phyloP scores from a whole-genome alignment of 225 moss, liverwort and hornwort species.

The Climacium dendroides region DNA sequence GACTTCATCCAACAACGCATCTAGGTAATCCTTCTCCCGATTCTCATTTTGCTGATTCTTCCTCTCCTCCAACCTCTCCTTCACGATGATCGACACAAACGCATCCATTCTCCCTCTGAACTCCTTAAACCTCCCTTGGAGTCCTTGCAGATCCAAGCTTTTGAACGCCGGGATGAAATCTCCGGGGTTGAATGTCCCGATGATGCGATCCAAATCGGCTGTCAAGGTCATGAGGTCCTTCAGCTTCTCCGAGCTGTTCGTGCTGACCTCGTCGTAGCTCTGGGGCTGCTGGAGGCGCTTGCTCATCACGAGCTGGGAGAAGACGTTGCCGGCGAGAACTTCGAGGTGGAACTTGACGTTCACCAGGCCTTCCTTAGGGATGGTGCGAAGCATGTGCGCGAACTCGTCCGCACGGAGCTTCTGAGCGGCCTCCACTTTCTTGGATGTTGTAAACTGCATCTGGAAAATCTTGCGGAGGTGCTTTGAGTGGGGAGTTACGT shows the following conservation, averaged over 20 bases:
- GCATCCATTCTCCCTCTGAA: conserved; percentile 3
- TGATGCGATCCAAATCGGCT: conserved; percentile 2
- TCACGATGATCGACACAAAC: background rate
- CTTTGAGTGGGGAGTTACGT: conserved; percentile 14
- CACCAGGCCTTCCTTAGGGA: background rate
- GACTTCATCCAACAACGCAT: conserved; percentile 15
- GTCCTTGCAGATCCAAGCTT: background rate
- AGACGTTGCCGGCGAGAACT: conserved; percentile 15
- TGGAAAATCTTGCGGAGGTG: conserved; percentile 13
- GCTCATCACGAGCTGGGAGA: conserved; percentile 12
- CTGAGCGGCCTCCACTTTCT: conserved; percentile 6
- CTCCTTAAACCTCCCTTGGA: background rate
- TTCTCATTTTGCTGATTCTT: background rate
- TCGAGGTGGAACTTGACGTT: conserved; percentile 19
- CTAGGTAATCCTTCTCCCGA: conserved; percentile 8
- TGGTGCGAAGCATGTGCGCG: conserved; percentile 5
- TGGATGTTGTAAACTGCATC: conserved; percentile 16
- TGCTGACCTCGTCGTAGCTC: background rate
- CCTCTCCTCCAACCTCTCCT: conserved; percentile 7
- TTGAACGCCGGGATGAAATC: conserved; percentile 21
- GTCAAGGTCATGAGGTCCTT: conserved; percentile 16
- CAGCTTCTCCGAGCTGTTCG: background rate
- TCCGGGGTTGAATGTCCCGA: conserved; percentile 4
- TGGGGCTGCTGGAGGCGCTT: background rate
- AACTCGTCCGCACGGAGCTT: conserved; percentile 8